These are phyloP conservation scores for Cinchona pubescens DNA, from an alignment of 257 asterid genomes.

Conservation along the genomic window DNA sequence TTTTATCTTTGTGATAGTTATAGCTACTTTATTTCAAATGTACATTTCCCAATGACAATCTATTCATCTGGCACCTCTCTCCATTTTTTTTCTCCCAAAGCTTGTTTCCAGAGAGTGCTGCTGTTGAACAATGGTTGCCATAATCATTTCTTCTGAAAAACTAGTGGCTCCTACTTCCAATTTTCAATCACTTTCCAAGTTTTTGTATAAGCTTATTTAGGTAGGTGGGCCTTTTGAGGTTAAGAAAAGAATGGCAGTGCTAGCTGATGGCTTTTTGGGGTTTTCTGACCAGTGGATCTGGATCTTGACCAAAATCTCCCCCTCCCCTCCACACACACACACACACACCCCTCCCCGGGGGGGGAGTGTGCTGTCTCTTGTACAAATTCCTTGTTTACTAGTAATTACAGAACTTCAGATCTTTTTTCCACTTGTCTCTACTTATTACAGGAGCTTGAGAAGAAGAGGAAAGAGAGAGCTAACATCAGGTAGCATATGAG, in stretches of 20 bases:
- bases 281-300: not conserved
- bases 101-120: not conserved
- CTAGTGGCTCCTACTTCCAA: not conserved
- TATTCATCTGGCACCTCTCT: not conserved
- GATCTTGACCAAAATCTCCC: not conserved
- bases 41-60: not conserved
- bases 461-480: conserved; percentile 91
- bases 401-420: not conserved
- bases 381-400: not conserved
- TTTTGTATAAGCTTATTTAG: not conserved
- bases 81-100: not conserved
- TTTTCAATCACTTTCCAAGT: not conserved
- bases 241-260: not conserved
- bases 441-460: conserved; percentile 65
- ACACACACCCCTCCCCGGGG: too few species aligned
- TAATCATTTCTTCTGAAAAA: not conserved
- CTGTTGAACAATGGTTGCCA: not conserved
- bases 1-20: not conserved
- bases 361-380: too few species aligned
- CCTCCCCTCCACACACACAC: too few species aligned
- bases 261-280: not conserved
- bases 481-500: conserved; percentile 64
- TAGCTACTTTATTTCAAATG: not conserved
- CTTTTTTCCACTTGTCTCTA: not conserved
- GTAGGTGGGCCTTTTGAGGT: not conserved